Percentiles rank a stretch among this genome's conserved stretches.
phyloP scores from a whole-genome alignment of 1,284 basidiomycete species.

The Meripilus lineatus region DNA sequence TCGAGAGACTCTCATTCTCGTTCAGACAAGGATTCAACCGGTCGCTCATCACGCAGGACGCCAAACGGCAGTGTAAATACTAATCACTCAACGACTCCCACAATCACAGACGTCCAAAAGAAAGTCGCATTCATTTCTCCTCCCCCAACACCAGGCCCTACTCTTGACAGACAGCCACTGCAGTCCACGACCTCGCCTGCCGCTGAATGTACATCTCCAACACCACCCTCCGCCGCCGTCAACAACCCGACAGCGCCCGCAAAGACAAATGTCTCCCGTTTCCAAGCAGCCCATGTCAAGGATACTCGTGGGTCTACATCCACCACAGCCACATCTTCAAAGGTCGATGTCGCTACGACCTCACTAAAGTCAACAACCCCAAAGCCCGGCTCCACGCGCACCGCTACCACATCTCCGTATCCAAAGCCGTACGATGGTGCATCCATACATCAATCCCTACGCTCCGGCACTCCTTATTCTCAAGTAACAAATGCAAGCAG shows the following conservation, averaged over 20 bases:
- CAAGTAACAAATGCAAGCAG: constrained; percentile 50
- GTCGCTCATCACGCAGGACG: constrained; percentile 49
- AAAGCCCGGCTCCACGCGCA: constrained; percentile 56
- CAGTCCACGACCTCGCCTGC: constrained; percentile 34
- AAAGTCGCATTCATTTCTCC: constrained; percentile 83
- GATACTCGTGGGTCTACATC: constrained; percentile 66
- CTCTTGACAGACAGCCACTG: constrained; percentile 31
- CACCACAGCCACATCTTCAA: constrained; percentile 42
- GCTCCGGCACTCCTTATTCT: constrained; percentile 76
- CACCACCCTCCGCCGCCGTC: too few species aligned
- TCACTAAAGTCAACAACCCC: constrained; percentile 29
- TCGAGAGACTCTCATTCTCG: constrained; percentile 24
- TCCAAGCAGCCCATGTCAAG: constrained; percentile 65
- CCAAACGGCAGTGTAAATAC: constrained; percentile 32
- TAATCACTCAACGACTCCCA: constrained; percentile 25
- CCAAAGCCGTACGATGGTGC: constrained; percentile 45
- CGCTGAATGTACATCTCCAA: too few species aligned
- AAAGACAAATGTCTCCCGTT: constrained; percentile 70
- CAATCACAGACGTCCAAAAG: constrained; percentile 62
- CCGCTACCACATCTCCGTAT: constrained; percentile 56
- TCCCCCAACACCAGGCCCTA: constrained; percentile 54
- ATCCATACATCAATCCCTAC: constrained; percentile 59
- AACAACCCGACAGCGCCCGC: constrained; percentile 24
- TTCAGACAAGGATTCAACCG: constrained; percentile 40
- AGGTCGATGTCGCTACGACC: constrained; percentile 35